phyloP scores from a whole-genome alignment of 805 yeast species.

The Blastobotrys robertii region DNA sequence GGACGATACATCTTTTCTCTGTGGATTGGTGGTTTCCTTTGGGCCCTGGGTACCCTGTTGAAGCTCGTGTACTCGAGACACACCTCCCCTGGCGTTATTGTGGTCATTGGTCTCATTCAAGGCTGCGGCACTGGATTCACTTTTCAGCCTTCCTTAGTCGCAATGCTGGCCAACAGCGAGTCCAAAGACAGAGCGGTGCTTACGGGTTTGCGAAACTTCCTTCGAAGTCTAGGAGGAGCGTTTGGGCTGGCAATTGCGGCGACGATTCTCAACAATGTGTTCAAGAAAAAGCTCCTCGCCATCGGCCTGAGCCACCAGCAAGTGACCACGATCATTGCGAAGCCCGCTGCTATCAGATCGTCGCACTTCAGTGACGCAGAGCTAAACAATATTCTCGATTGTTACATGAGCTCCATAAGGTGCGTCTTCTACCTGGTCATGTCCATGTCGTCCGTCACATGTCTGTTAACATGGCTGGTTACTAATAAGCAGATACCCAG shows the following conservation, averaged over 20 bases:
- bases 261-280: slow-evolving; percentile 17
- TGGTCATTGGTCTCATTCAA: slow-evolving; percentile 28
- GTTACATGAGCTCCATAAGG: too few relatives aligned
- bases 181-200: slow-evolving; percentile 49
- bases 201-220: slow-evolving; percentile 45
- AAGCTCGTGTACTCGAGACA: slow-evolving; percentile 28
- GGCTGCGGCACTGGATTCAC: slow-evolving; percentile 41
- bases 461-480: too few relatives aligned
- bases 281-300: too few relatives aligned
- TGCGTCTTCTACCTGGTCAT: too few relatives aligned
- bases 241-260: slow-evolving; percentile 41
- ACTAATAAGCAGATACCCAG: too few relatives aligned
- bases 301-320: too few relatives aligned
- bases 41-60: slow-evolving; percentile 35
- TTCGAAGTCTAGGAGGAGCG: slow-evolving; percentile 54
- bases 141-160: slow-evolving; percentile 49
- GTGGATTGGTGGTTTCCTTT: slow-evolving; percentile 32
- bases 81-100: slow-evolving; percentile 29
- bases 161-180: slow-evolving; percentile 42
- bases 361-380: too few relatives aligned
- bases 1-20: slow-evolving; percentile 37
- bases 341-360: too few relatives aligned
- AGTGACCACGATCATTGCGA: too few relatives aligned
- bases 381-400: too few relatives aligned
- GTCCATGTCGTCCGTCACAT: too few relatives aligned